Evolutionary conservation across 2,329 filamentous ascomycete species (phyloP).

Genomic region (Fusarium stilboides): DNA sequence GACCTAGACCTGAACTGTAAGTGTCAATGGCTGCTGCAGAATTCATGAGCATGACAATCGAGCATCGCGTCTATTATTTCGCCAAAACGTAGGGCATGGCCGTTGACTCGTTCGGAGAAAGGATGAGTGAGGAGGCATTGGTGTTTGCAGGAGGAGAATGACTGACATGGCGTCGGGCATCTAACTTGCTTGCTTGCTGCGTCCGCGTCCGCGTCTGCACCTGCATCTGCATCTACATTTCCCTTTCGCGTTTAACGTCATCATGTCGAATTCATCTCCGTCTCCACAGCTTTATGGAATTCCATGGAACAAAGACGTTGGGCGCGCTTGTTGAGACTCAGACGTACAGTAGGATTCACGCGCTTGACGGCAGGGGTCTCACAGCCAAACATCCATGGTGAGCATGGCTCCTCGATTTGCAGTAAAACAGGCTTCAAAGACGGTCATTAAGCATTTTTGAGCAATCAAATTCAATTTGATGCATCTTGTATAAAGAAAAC

Average conservation of each 20-base stretch:
- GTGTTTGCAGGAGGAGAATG: slow-evolving; percentile 31
- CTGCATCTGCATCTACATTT: slow-evolving; percentile 3
- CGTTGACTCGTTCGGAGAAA: background rate
- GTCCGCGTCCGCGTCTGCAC: background rate
- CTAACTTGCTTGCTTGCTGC: background rate
- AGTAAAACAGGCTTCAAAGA: background rate
- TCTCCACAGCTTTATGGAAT: slow-evolving; percentile 23
- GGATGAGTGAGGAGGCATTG: slow-evolving; percentile 9
- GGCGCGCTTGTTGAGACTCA: slow-evolving; percentile 35
- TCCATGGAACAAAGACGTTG: slow-evolving; percentile 10
- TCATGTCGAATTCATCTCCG: slow-evolving; percentile 7
- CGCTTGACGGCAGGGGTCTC: slow-evolving; percentile 6
- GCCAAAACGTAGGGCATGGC: too few relatives aligned
- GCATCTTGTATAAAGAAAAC: background rate
- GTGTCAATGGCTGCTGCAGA: slow-evolving; percentile 6
- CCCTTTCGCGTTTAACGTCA: background rate
- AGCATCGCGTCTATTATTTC: slow-evolving; percentile 26
- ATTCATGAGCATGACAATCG: slow-evolving; percentile 1
- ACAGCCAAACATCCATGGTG: slow-evolving; percentile 12
- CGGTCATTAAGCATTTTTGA: background rate
- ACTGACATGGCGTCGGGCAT: slow-evolving; percentile 24
- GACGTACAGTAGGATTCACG: slow-evolving; percentile 2
- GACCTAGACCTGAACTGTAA: background rate
- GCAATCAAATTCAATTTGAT: slow-evolving; percentile 1
- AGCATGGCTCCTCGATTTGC: slow-evolving; percentile 4